A percentile compares a stretch with the other conserved stretches of the same genome.
Evolutionary conservation across 1,284 basidiomycete genomes (phyloP).

Genomic region (Salmacisia buchloeana): DNA sequence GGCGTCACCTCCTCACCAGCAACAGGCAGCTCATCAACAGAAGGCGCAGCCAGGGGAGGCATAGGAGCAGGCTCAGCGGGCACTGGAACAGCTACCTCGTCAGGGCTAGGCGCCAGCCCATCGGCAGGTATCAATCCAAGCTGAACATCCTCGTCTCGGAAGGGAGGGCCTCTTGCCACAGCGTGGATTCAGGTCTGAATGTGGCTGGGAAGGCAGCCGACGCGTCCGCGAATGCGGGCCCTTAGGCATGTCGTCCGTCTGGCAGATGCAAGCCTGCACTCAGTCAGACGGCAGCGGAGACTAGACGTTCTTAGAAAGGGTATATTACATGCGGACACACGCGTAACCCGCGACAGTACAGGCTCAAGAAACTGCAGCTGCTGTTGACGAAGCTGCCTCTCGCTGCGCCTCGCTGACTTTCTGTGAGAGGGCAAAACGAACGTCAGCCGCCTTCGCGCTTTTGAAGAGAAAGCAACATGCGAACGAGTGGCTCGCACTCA

Average conservation of each 20-base stretch:
- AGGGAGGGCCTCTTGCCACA: too few relatives aligned
- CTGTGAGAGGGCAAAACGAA: neutral
- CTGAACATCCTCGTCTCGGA: neutral
- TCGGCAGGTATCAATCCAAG: constrained; percentile 4
- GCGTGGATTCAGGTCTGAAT: neutral
- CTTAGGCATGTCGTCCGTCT: too few relatives aligned
- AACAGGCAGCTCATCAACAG: neutral
- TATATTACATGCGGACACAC: neutral
- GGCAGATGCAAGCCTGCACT: too few relatives aligned
- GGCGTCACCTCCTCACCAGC: constrained; percentile 6
- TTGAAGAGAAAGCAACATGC: neutral
- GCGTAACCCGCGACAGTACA: neutral
- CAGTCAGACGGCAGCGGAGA: too few relatives aligned
- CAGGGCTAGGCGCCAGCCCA: neutral
- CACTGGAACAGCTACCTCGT: neutral
- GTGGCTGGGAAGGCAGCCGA: neutral
- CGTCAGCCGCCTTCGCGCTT: neutral
- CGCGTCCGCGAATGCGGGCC: too few relatives aligned
- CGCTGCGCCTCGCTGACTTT: constrained; percentile 6
- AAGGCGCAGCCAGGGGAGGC: neutral
- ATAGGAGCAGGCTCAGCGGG: neutral
- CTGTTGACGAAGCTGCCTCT: neutral
- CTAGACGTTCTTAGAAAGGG: too few relatives aligned
- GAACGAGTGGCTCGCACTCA: constrained; percentile 18
- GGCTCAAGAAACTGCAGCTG: neutral